Percentiles rank a stretch among this genome's conserved stretches.
phyloP scores from a whole-genome alignment of 331 rosid genomes.

The Acacia pycnantha region DNA sequence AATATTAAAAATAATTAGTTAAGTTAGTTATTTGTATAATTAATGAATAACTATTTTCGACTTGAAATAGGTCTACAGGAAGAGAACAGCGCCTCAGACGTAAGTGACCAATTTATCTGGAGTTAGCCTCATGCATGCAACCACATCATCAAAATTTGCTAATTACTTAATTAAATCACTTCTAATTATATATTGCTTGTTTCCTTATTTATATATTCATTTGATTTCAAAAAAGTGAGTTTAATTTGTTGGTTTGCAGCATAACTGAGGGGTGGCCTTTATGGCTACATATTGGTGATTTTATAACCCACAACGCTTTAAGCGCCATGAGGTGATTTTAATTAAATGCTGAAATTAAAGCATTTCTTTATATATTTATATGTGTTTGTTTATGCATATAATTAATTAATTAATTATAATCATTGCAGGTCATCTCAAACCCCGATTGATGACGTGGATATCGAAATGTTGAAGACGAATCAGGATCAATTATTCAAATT shows the following conservation, averaged over 20 bases:
- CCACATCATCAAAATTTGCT: background rate
- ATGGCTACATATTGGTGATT: background rate
- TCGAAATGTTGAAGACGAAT: background rate
- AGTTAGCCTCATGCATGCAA: background rate
- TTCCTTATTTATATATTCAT: background rate
- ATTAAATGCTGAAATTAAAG: background rate
- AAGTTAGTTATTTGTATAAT: background rate
- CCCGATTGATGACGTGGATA: background rate
- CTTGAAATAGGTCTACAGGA: constrained; percentile 1
- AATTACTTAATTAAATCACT: background rate
- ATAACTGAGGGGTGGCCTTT: background rate
- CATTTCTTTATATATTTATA: background rate
- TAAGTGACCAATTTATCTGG: background rate
- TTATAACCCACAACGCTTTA: background rate
- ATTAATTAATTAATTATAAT: background rate
- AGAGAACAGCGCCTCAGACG: background rate
- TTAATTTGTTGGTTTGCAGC: background rate
- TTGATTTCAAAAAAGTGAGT: background rate
- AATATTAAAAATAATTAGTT: no score
- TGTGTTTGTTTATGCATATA: no score
- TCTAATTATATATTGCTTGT: background rate
- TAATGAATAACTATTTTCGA: background rate
- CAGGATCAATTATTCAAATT: background rate
- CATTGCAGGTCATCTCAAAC: background rate
- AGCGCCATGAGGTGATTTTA: background rate